phyloP scores from a whole-genome alignment of 345 rosid genomes.

The Reutealis trisperma region DNA sequence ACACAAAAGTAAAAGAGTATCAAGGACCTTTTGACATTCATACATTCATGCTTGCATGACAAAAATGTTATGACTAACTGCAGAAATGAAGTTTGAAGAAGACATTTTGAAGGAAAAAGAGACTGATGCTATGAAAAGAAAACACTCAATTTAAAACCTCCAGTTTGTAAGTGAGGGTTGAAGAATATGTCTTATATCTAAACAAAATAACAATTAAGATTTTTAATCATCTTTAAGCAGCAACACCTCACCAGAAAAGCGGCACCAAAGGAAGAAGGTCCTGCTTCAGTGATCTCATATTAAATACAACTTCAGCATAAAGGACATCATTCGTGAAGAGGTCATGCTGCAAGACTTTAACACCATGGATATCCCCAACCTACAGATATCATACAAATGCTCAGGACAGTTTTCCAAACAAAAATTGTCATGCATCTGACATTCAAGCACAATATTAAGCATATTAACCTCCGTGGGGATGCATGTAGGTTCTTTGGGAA shows the following conservation, averaged over 20 bases:
- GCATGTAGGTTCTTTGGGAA: slow-evolving; percentile 79
- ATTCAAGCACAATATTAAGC: slow-evolving; percentile 21
- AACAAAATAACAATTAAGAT: slow-evolving; percentile 15
- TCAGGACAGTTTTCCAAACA: slow-evolving; percentile 5
- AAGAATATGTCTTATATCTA: not conserved
- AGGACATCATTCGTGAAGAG: slow-evolving; percentile 95
- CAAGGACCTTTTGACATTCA: not conserved
- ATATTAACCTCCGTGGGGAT: slow-evolving; percentile 74
- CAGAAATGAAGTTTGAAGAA: not conserved
- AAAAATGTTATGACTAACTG: not conserved
- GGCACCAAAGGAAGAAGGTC: slow-evolving; percentile 91
- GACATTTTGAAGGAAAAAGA: not conserved
- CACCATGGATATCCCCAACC: slow-evolving; percentile 87
- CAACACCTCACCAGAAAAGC: slow-evolving; percentile 77
- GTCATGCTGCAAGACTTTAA: slow-evolving; percentile 83
- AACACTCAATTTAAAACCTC: not conserved
- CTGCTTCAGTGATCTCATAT: slow-evolving; percentile 79
- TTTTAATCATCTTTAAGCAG: slow-evolving; percentile 11
- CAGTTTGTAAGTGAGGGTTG: not conserved
- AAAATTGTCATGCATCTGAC: not conserved
- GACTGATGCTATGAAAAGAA: not conserved
- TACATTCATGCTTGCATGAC: not conserved
- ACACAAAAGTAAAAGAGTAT: not conserved
- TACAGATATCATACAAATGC: slow-evolving; percentile 27
- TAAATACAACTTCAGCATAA: slow-evolving; percentile 83